These are phyloP conservation scores for Saccharomycopsis vini DNA, from an alignment of 805 yeast species.

Conservation along the genomic window DNA sequence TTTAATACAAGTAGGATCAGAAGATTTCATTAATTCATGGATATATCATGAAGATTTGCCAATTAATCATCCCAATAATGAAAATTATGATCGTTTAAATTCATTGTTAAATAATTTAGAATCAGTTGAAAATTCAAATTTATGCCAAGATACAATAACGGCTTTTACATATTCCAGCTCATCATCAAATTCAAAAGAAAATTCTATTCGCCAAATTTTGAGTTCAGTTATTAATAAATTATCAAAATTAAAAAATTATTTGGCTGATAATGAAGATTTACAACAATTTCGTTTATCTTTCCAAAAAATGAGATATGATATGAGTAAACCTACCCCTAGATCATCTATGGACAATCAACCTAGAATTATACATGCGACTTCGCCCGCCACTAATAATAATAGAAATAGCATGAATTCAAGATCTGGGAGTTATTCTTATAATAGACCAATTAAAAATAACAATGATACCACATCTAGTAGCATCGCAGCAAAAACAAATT, in stretches of 20 bases:
- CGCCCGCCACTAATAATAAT: not conserved
- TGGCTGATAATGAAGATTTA: slow-evolving; percentile 15
- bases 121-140: slow-evolving; percentile 16
- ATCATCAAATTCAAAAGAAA: not conserved
- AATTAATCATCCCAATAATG: not conserved
- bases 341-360: slow-evolving; percentile 13
- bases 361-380: not conserved
- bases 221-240: slow-evolving; percentile 18
- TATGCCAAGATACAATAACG: slow-evolving; percentile 16
- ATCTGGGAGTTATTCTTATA: not conserved
- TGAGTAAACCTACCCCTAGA: slow-evolving; percentile 19
- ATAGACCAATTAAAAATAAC: not conserved
- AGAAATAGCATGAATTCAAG: not conserved
- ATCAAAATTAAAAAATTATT: slow-evolving; percentile 13
- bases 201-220: slow-evolving; percentile 5
- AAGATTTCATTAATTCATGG: slow-evolving; percentile 17
- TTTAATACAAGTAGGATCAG: slow-evolving; percentile 18
- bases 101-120: slow-evolving; percentile 10
- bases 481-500: not conserved
- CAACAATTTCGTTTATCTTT: slow-evolving; percentile 15
- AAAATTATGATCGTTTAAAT: slow-evolving; percentile 4
- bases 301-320: slow-evolving; percentile 18
- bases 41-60: not conserved
- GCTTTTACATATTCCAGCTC: slow-evolving; percentile 1
- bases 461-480: not conserved